Base-by-base conservation (phyloP, 2,329 filamentous ascomycete species). In the Ilyonectria sp. region DNA sequence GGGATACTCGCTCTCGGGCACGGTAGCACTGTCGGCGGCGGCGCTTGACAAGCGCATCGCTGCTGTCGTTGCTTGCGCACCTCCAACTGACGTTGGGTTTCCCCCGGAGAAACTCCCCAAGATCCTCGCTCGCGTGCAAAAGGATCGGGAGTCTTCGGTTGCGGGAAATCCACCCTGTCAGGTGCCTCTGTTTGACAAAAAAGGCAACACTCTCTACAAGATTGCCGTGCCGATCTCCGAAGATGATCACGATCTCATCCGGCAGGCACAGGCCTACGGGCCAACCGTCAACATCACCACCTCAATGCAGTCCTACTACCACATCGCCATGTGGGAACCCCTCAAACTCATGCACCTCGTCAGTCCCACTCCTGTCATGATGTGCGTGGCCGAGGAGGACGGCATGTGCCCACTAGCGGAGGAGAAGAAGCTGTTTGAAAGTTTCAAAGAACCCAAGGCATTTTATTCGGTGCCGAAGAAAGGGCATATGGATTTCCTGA, bases 1-100 rank as follows among this genome's bases (percentile, higher is more conserved):
- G 77, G 79, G 79, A n/a, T 77, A 71, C 52, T 79, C 75, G 4
- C 75, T 78, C 37, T 72, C 73, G 10, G 78, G 69, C 29, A 74
- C 69, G 33, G 68, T 78, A 17, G 74, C 74, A 8, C 55, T 79
- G 19, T 63, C 55, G 3, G 75, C 78, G 1, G 75, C 77, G 4
- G 75, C 75, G 2, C 50, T 79, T 1, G 78, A 80, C 61, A 69
- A 67, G 23, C 68, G 78, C 8, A 71, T 70, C 9, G 37, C 55
- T n/a, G 54, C 47, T 4, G 55, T 64, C 21, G 17, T 10, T 47
- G 53, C 61, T 10, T 59, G 53, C 11, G 54, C 61, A 19, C 61
- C 61, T 43, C 53, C 55, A 15, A 46, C 54, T 13, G 47, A 59
- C 29, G 44, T 59, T 19, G 54, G 54, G 11, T 59, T 64, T 19